phyloP scores from a whole-genome alignment of 441 rosid genomes.

The Geranium incanum region DNA sequence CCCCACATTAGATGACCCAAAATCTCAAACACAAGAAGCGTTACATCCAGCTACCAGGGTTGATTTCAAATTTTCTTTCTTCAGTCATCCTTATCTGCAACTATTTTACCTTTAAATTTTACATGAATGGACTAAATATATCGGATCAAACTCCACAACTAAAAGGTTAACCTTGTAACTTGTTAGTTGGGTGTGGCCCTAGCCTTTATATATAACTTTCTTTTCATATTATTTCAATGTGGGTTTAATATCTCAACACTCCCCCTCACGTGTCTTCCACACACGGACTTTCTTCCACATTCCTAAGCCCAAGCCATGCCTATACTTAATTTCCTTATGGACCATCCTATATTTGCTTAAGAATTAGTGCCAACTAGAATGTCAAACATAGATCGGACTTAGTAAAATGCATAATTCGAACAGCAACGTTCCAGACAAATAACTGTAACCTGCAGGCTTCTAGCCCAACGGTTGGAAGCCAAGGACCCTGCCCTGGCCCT shows the following conservation, averaged over 20 bases:
- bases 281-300: no score
- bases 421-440: background rate
- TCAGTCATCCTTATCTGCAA: slow-evolving; percentile 2
- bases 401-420: background rate
- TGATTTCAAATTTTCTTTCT: background rate
- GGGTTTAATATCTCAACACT: no score
- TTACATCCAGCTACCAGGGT: background rate
- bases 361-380: background rate
- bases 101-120: background rate
- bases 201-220: no score
- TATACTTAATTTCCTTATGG: background rate
- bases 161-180: no score
- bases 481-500: background rate
- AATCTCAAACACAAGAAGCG: background rate
- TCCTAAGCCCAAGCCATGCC: background rate
- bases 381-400: background rate
- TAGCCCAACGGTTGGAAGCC: background rate
- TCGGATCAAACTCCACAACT: no score
- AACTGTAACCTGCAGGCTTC: background rate
- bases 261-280: no score
- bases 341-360: background rate
- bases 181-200: no score
- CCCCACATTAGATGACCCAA: background rate
- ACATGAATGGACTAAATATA: no score
- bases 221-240: no score